Evolutionary conservation across 1,284 basidiomycete species (phyloP).

Genomic region (Grifola frondosa): DNA sequence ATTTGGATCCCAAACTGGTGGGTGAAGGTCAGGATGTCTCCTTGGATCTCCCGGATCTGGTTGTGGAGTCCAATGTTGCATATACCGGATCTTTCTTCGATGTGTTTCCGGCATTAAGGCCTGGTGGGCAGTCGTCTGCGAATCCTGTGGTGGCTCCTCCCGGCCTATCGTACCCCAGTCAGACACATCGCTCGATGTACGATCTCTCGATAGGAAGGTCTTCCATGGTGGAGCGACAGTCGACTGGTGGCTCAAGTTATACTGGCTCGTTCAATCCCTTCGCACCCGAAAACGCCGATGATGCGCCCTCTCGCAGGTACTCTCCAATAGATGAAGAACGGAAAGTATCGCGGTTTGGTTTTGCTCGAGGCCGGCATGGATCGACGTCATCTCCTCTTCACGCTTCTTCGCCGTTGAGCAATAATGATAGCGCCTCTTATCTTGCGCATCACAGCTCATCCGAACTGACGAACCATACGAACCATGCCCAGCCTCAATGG

Average conservation of each 20-base stretch:
- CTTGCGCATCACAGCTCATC: constrained; percentile 43
- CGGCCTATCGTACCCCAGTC: constrained; percentile 49
- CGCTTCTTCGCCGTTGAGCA: constrained; percentile 54
- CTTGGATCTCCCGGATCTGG: constrained; percentile 51
- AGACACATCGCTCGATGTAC: constrained; percentile 49
- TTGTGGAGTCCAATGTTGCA: constrained; percentile 50
- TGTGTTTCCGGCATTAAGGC: constrained; percentile 60
- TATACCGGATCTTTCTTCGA: constrained; percentile 64
- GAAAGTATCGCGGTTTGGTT: constrained; percentile 80
- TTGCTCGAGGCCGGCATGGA: constrained; percentile 71
- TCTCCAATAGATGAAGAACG: constrained; percentile 64
- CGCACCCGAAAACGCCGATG: constrained; percentile 54
- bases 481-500: constrained; percentile 45
- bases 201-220: constrained; percentile 44
- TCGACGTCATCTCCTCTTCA: constrained; percentile 65
- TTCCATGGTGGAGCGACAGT: constrained; percentile 45
- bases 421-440: constrained; percentile 46
- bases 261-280: constrained; percentile 80
- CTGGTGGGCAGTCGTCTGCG: constrained; percentile 31
- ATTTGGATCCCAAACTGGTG: constrained; percentile 74
- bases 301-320: constrained; percentile 26
- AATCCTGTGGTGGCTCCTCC: constrained; percentile 48
- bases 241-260: constrained; percentile 52
- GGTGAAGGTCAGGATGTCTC: constrained; percentile 44
- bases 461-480: constrained; percentile 38